Conservation (phyloP, 2,329 filamentous ascomycete species). For the Colletotrichum tamarilloi region DNA sequence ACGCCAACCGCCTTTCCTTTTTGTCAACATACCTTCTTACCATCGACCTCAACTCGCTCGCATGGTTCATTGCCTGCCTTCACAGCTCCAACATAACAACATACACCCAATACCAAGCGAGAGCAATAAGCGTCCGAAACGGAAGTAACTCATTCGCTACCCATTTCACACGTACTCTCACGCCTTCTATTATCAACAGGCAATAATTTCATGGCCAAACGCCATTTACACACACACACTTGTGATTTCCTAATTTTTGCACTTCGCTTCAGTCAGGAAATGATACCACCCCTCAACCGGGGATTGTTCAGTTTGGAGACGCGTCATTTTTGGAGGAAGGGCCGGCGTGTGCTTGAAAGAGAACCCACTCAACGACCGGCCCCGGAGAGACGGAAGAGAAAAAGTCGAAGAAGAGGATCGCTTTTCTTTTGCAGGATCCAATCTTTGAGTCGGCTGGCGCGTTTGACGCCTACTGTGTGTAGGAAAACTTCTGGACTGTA, state of each 20-base stretch:
- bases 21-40: conserved; percentile 32
- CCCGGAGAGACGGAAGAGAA: not conserved
- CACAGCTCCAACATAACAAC: not conserved
- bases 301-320: conserved; percentile 27
- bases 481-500: conserved; percentile 15
- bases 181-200: conserved; percentile 1
- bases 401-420: not conserved
- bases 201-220: conserved; percentile 31
- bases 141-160: not conserved
- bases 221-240: not conserved
- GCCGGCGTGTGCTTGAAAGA: not conserved
- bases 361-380: not conserved
- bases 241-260: conserved; percentile 12
- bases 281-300: conserved; percentile 35
- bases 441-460: conserved; percentile 2
- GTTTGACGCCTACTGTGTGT: conserved; percentile 16
- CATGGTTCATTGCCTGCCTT: conserved; percentile 10
- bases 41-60: not conserved
- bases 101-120: not conserved
- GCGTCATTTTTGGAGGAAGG: not conserved
- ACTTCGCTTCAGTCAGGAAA: conserved; percentile 37
- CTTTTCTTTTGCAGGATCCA: not conserved
- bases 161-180: not conserved
- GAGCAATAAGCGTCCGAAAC: conserved; percentile 3
- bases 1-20: conserved; percentile 24